Evolutionary conservation across 805 yeast species (phyloP), one percentile per base, ranked within the genome.

Genomic region (Cyberlindnera petersonii): DNA sequence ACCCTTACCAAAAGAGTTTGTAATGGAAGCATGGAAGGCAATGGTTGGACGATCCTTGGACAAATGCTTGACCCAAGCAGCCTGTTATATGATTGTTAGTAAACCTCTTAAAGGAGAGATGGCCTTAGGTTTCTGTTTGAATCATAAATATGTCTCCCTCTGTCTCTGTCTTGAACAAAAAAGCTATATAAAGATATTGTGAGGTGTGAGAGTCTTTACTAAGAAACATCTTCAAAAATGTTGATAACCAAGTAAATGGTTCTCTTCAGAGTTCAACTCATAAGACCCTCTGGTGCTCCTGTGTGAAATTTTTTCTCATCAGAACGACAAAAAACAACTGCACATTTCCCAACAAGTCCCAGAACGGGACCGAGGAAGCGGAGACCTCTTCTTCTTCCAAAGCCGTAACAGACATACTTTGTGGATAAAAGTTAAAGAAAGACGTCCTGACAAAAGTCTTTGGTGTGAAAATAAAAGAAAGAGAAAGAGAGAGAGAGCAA

Each of bases 21-120:
- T 91, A 54, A 91, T 91, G 2, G 97, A 88, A 1, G 98, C 98
- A 63, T 91, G 98, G 71, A 93, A 91, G 44, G 98, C 98, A 52
- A 91, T 70, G 2, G 98, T 93, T 35, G 98, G 98, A 60, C 77
- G 86, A 39, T 79, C 84, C 55, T 86, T 89, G 4, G 97, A 88
- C 47, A 91, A 71, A 63, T 84, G 91, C 63, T 91, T 93, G 31
- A 93, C 96, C 98, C 98, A 91, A 30, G 98, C 96, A 63, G 98
- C 97, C 97, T 89, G 63, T 35, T 36, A 33, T 6, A n/a, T 2
- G 22, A n/a, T 18, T 42, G 55, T 53, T 53, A 53, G 58, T 51
- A 49, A 38, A n/a, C n/a, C n/a, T n/a, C n/a, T n/a, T n/a, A n/a
- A n/a, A n/a, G n/a, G n/a, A n/a, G n/a, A n/a, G n/a, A n/a, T n/a